Evolutionary conservation across 257 asterid species (phyloP).

Genomic region (Hygrophila difformis): DNA sequence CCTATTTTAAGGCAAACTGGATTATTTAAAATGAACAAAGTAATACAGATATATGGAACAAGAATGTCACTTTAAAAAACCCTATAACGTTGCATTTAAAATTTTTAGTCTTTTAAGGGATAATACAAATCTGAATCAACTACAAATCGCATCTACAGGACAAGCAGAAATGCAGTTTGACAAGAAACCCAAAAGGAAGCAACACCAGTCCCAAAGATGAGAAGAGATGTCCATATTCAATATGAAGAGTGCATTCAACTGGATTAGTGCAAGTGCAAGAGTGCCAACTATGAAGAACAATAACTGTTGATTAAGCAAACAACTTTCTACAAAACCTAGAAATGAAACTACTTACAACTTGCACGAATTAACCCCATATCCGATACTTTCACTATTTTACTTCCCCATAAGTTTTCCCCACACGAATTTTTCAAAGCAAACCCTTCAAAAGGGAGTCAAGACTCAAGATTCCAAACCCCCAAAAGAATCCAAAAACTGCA

Average conservation of each 20-base stretch:
- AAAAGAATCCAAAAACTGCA: background rate
- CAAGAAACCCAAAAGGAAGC: background rate
- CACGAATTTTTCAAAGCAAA: slow-evolving; percentile 13
- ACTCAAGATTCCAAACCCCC: background rate
- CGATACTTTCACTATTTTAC: background rate
- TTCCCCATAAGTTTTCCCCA: background rate
- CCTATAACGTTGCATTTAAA: too few relatives aligned
- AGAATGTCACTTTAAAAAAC: too few relatives aligned
- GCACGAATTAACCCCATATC: slow-evolving; percentile 4
- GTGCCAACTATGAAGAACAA: background rate
- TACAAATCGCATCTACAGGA: too few relatives aligned
- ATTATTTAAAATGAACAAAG: background rate
- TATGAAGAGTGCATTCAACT: background rate
- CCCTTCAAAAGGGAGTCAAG: slow-evolving; percentile 2
- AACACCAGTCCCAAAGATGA: background rate
- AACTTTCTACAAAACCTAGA: slow-evolving; percentile 11
- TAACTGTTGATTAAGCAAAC: slow-evolving; percentile 5
- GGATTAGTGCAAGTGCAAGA: background rate
- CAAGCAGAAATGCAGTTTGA: too few relatives aligned
- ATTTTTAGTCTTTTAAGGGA: too few relatives aligned
- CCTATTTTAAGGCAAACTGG: too few relatives aligned
- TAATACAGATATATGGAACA: too few relatives aligned
- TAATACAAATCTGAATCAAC: too few relatives aligned
- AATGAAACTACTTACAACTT: slow-evolving; percentile 6
- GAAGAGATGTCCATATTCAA: background rate